Conservation (phyloP, 108 stramenopile genomes). For the Cyclotella kingstonii region DNA sequence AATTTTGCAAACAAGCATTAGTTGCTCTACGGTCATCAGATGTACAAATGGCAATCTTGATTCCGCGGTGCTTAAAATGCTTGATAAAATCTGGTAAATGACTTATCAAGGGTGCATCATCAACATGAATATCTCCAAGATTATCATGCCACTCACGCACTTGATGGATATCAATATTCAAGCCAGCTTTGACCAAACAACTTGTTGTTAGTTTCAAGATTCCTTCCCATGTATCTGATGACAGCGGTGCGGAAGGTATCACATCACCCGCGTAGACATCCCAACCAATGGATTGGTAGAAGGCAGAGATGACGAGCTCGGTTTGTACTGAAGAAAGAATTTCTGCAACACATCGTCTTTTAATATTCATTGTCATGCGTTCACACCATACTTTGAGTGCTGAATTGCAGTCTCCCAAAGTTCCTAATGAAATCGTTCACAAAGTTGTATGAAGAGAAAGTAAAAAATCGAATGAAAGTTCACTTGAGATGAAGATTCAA, state of each 20-base stretch:
- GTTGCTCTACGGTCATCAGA: conserved; percentile 55
- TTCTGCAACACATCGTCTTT: conserved; percentile 1
- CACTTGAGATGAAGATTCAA: neutral
- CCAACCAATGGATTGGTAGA: conserved; percentile 53
- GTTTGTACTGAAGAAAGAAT: conserved; percentile 1
- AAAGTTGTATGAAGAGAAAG: too few relatives aligned
- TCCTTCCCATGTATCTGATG: conserved; percentile 54
- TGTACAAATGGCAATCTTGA: conserved; percentile 49
- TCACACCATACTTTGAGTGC: conserved; percentile 39
- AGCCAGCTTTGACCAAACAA: conserved; percentile 9
- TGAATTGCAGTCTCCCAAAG: conserved; percentile 47
- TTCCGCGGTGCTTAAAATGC: conserved; percentile 30
- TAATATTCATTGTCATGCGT: conserved; percentile 37
- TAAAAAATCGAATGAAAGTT: neutral
- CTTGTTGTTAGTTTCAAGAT: conserved; percentile 18
- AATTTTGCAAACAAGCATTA: conserved; percentile 35
- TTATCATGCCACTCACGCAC: conserved; percentile 50
- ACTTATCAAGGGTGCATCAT: conserved; percentile 48
- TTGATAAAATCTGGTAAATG: conserved; percentile 38
- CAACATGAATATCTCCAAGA: conserved; percentile 47
- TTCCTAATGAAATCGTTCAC: conserved; percentile 12
- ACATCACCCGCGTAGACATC: conserved; percentile 27
- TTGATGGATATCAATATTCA: conserved; percentile 15
- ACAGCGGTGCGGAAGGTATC: conserved; percentile 45
- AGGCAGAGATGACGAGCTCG: conserved; percentile 17